Evolutionary conservation across 306 rosid genomes (phyloP).

Genomic region (Carpinus viminea): DNA sequence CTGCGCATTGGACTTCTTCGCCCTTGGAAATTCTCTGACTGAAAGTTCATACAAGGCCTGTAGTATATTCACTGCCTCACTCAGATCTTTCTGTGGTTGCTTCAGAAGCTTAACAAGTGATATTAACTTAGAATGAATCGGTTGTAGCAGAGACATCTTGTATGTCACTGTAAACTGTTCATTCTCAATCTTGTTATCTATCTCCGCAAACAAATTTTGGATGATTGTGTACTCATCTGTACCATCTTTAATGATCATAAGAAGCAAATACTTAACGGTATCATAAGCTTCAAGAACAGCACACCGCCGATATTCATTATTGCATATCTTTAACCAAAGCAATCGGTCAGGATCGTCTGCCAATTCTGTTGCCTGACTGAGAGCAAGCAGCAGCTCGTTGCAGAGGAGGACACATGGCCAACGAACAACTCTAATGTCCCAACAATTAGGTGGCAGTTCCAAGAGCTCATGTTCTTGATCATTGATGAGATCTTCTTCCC

Average conservation of each 20-base stretch:
- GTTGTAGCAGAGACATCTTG: constrained; percentile 55
- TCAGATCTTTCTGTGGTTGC: constrained; percentile 45
- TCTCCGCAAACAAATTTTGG: constrained; percentile 43
- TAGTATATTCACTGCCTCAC: constrained; percentile 60
- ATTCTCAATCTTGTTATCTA: constrained; percentile 45
- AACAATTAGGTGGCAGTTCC: constrained; percentile 80
- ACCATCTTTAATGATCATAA: constrained; percentile 42
- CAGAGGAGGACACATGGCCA: constrained; percentile 86
- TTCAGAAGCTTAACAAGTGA: constrained; percentile 61
- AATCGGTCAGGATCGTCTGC: constrained; percentile 44
- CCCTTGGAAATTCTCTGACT: constrained; percentile 67
- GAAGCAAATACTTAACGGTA: constrained; percentile 62
- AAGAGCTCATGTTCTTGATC: constrained; percentile 74
- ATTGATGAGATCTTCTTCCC: constrained; percentile 95
- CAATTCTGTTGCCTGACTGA: constrained; percentile 75
- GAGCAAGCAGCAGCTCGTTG: constrained; percentile 85
- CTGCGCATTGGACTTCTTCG: constrained; percentile 44
- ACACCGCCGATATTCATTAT: constrained; percentile 84
- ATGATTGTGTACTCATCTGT: constrained; percentile 61
- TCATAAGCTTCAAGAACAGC: constrained; percentile 89
- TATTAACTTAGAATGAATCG: constrained; percentile 66
- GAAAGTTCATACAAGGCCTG: constrained; percentile 82
- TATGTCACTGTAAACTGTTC: constrained; percentile 41
- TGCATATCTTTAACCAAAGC: constrained; percentile 84
- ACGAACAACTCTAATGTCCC: constrained; percentile 86